Conservation (phyloP, 768 basidiomycete species). For the Tylopilus balloui region DNA sequence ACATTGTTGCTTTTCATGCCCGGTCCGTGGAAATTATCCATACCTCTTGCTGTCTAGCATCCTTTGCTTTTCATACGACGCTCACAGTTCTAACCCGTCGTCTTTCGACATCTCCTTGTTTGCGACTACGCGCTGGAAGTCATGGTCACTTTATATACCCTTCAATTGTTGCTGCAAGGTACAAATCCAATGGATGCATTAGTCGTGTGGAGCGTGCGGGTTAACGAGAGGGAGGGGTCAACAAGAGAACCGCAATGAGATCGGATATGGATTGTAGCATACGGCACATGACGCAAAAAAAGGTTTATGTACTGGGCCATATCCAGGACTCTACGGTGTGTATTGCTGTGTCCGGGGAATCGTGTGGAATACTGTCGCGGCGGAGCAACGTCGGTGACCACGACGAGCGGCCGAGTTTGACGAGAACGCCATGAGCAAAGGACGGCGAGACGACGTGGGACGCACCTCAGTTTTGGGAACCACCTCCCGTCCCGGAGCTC, state of each 20-base stretch:
- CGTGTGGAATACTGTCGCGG: constrained; percentile 56
- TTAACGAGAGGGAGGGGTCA: constrained; percentile 3
- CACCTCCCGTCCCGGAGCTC: constrained; percentile 71
- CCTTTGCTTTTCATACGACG: not conserved
- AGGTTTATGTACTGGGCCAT: constrained; percentile 39
- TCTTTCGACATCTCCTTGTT: constrained; percentile 5
- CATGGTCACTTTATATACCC: constrained; percentile 33
- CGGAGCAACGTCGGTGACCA: not conserved
- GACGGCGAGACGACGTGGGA: constrained; percentile 14
- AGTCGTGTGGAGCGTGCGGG: constrained; percentile 27
- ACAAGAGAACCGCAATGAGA: constrained; percentile 6
- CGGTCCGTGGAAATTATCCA: not conserved
- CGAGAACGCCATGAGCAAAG: no score
- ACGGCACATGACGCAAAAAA: not conserved
- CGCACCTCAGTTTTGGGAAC: constrained; percentile 74
- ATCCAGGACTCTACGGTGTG: constrained; percentile 75
- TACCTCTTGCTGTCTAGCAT: constrained; percentile 15
- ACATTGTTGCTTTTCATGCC: not conserved
- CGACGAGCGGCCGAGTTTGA: not conserved
- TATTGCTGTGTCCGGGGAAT: constrained; percentile 62
- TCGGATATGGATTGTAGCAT: constrained; percentile 19
- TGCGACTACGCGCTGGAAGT: constrained; percentile 17
- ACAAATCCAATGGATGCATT: constrained; percentile 36
- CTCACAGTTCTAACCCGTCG: constrained; percentile 2
- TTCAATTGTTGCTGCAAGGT: constrained; percentile 38